phyloP scores from a whole-genome alignment of 2,329 filamentous ascomycete genomes.

The Boeremia exigua region DNA sequence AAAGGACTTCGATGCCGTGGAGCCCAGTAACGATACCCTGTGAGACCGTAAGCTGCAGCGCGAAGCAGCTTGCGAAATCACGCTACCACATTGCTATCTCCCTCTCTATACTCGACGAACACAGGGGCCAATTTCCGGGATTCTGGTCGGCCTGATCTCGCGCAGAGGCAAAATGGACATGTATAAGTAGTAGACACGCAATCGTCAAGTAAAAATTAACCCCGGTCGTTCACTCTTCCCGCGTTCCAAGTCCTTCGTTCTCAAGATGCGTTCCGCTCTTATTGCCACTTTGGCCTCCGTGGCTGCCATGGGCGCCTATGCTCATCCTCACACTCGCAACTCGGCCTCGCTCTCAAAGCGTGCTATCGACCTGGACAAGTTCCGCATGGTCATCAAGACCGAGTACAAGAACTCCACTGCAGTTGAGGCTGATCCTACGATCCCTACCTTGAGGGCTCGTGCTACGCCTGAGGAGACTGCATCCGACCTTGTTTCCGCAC shows the following conservation, averaged over 20 bases:
- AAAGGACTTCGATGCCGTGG: conserved; percentile 10
- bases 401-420: conserved; percentile 30
- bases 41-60: conserved; percentile 14
- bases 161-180: not conserved
- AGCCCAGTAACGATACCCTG: conserved; percentile 6
- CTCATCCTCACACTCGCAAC: conserved; percentile 29
- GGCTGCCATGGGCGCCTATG: conserved; percentile 31
- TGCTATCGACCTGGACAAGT: conserved; percentile 41
- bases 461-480: conserved; percentile 18
- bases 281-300: conserved; percentile 38
- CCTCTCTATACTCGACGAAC: conserved; percentile 1
- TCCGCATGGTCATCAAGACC: conserved; percentile 36
- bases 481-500: conserved; percentile 12
- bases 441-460: conserved; percentile 16
- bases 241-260: conserved; percentile 21
- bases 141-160: conserved; percentile 1
- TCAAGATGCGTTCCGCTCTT: conserved; percentile 40
- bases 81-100: conserved; percentile 11
- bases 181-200: conserved; percentile 12
- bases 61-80: conserved; percentile 12
- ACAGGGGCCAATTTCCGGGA: conserved; percentile 10
- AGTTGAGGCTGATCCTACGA: conserved; percentile 16
- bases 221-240: conserved; percentile 20
- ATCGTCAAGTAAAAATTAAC: conserved; percentile 6
- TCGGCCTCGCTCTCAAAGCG: conserved; percentile 25